Evolutionary conservation across 495 filamentous ascomycete genomes (phyloP).

Genomic region (Hypoxylon rickii): DNA sequence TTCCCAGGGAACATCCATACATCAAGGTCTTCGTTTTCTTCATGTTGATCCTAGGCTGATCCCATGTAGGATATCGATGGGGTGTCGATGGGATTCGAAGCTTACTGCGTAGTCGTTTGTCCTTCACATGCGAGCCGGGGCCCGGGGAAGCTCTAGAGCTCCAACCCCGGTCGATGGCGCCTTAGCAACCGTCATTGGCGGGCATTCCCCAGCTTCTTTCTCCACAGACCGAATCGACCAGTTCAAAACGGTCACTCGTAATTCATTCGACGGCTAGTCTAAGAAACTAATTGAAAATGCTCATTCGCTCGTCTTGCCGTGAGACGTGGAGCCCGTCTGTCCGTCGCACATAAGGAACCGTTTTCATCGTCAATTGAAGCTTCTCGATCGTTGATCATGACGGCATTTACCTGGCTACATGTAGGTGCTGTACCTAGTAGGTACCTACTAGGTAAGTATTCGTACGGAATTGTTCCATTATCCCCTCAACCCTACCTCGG

Average conservation of each 20-base stretch:
- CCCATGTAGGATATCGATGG: not conserved
- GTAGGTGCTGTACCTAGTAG: too few relatives aligned
- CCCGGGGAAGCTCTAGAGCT: slow-evolving; percentile 22
- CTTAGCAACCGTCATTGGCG: slow-evolving; percentile 5
- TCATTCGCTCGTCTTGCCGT: slow-evolving; percentile 14
- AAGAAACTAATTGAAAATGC: not conserved
- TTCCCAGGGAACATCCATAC: too few relatives aligned
- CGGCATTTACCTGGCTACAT: too few relatives aligned
- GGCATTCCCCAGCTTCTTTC: slow-evolving; percentile 30
- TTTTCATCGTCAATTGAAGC: slow-evolving; percentile 13
- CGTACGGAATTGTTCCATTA: too few relatives aligned
- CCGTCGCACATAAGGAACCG: slow-evolving; percentile 33
- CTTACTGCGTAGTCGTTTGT: too few relatives aligned
- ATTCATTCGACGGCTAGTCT: not conserved
- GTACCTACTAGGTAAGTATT: too few relatives aligned
- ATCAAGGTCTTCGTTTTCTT: too few relatives aligned
- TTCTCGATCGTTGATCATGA: slow-evolving; percentile 26
- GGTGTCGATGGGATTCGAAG: too few relatives aligned
- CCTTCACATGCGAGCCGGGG: slow-evolving; percentile 25
- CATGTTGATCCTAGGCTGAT: too few relatives aligned
- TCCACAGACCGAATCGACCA: slow-evolving; percentile 17
- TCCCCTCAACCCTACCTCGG: too few relatives aligned
- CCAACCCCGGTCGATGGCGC: slow-evolving; percentile 11
- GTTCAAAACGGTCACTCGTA: slow-evolving; percentile 21
- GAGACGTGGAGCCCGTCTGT: slow-evolving; percentile 13